phyloP scores from a whole-genome alignment of 208 protist genomes.

The Trypanosoma melophagium region DNA sequence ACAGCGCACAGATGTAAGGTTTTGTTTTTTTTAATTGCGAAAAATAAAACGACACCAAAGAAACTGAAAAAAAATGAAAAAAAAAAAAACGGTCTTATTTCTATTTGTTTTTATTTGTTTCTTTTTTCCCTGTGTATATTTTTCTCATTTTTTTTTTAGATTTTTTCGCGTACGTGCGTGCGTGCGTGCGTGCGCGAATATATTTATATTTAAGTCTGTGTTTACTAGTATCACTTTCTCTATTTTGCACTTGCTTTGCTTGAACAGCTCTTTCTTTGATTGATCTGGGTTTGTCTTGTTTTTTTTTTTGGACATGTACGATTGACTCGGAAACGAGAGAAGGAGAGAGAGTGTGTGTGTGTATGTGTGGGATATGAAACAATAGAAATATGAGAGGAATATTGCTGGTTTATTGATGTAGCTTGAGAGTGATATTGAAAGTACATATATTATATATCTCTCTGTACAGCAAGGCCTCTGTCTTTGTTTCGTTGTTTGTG shows the following conservation, averaged over 20 bases:
- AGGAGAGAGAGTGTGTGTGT: no score
- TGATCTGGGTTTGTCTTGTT: no score
- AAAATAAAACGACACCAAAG: not conserved
- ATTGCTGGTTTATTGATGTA: no score
- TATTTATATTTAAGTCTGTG: slow-evolving; percentile 17
- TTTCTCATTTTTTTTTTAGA: slow-evolving; percentile 26
- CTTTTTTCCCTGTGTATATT: slow-evolving; percentile 21
- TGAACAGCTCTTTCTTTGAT: not conserved
- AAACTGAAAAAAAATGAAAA: not conserved
- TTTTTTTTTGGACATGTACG: no score
- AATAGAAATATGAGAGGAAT: no score
- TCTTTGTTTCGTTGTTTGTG: no score
- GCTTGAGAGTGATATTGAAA: no score
- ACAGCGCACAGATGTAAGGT: slow-evolving; percentile 79
- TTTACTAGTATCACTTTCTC: no score
- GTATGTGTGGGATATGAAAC: no score
- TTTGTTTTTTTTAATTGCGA: not conserved
- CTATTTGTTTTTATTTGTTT: slow-evolving; percentile 7
- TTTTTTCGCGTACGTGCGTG: slow-evolving; percentile 20
- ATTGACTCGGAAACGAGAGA: no score
- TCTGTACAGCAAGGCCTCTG: no score
- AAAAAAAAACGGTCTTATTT: slow-evolving; percentile 2
- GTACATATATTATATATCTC: no score
- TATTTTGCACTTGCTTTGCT: not conserved
- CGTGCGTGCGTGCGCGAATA: slow-evolving; percentile 2